Conservation (phyloP, 768 basidiomycete species). For the Pleurotus salmoneostramineus region DNA sequence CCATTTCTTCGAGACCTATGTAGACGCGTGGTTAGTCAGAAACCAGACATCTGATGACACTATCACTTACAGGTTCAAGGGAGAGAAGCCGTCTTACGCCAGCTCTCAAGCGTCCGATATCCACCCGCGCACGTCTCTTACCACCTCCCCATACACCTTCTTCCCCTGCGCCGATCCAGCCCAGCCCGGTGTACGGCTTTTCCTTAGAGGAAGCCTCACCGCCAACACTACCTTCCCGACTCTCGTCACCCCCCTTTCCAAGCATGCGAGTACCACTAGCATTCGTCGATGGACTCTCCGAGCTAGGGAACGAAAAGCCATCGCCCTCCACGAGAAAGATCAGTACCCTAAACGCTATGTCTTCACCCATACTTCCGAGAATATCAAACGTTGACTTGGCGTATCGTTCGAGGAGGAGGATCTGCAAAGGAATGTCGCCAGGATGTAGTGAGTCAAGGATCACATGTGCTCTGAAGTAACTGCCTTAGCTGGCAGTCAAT, state of each 20-base stretch:
- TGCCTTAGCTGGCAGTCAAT: not conserved
- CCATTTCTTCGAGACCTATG: slow-evolving; percentile 43
- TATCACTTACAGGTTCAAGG: slow-evolving; percentile 44
- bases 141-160: slow-evolving; percentile 6
- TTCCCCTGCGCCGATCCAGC: slow-evolving; percentile 1
- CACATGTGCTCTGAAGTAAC: slow-evolving; percentile 6
- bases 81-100: slow-evolving; percentile 59
- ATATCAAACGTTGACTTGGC: slow-evolving; percentile 80
- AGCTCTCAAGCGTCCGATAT: slow-evolving; percentile 14
- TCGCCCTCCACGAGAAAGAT: slow-evolving; percentile 25
- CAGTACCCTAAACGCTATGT: slow-evolving; percentile 62
- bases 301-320: slow-evolving; percentile 9
- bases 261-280: not conserved
- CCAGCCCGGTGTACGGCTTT: not conserved
- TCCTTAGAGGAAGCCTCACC: not conserved
- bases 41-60: slow-evolving; percentile 36
- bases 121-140: not conserved
- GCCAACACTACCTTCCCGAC: not conserved
- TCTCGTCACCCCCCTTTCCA: not conserved
- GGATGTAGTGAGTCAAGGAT: slow-evolving; percentile 30
- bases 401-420: slow-evolving; percentile 82
- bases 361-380: slow-evolving; percentile 64
- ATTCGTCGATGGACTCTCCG: not conserved
- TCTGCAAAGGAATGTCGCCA: slow-evolving; percentile 81
- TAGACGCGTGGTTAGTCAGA: slow-evolving; percentile 5